Base-by-base conservation (phyloP, 225 moss, liverwort and hornwort species). In the Marchantia paleacea region DNA sequence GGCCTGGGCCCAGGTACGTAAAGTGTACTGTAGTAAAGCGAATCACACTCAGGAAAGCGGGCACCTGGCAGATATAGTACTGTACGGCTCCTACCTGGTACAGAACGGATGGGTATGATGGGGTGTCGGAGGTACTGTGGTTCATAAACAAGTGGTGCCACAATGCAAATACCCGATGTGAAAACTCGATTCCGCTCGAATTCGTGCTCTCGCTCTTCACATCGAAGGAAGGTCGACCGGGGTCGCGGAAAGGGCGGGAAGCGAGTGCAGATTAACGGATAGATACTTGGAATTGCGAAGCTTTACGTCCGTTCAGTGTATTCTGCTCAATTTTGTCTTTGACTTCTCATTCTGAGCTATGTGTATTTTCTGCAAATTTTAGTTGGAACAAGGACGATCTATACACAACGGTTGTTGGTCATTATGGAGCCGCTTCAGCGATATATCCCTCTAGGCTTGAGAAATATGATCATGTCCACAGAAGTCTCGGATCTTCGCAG, bases 371-470 rank as follows among this genome's bases (percentile, higher is more conserved):
- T 9, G 69, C 47, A 20, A 19, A 16, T 48, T 39, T 39, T 39
- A 2, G 39, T 39, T 70, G 26, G 9, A 6, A 3, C 4, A 6
- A 3, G 7, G 20, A 39, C 5, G 48, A 47, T 69, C 19, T 11
- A 19, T 8, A 49, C 16, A 18, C 19, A 29, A 70, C 39, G 11
- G 12, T 70, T 48, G 69, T 47, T 48, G 69, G 20, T 12, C 7
- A 70, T 6, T 7, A 86, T 86, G 86, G 86, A 86, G 69, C 30
- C n/a, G 61, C 80, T 86, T n/a, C 82, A 77, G 52, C 70, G 54
- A 19, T 81, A 77, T 30, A 68, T 86, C 25, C 78, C 86, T 14
- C 51, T 20, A 3, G 22, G 19, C 13, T 24, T 86, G 62, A 67
- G 63, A 78, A 63, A 48, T 5, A 55, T 81, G 54, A 86, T 86